These are phyloP conservation scores for Arctium minus DNA, from an alignment of 129 eudicot genomes.

Conservation along the genomic window DNA sequence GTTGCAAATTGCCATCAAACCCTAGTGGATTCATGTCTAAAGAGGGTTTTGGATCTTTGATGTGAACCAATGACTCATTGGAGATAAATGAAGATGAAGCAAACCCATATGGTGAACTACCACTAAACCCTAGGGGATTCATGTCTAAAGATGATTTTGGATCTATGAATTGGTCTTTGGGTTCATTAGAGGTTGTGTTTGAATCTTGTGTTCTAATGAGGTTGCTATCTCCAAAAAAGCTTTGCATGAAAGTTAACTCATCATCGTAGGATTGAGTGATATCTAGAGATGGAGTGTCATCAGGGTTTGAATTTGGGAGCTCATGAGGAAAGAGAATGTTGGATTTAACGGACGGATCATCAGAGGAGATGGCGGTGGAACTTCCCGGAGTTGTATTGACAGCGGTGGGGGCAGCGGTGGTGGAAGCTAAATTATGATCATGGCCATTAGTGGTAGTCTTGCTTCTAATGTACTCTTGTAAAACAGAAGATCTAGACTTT, in stretches of 20 bases:
- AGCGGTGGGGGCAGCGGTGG: constrained; percentile 2
- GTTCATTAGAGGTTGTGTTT: constrained; percentile 9
- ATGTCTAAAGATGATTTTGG: constrained; percentile 9
- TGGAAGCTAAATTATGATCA: constrained; percentile 15
- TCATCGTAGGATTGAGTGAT: constrained; percentile 42
- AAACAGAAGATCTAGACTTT: constrained; percentile 20
- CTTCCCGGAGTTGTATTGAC: neutral
- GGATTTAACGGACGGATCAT: constrained; percentile 15
- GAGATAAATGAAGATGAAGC: constrained; percentile 24
- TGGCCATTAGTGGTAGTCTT: neutral
- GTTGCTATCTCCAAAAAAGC: constrained; percentile 30
- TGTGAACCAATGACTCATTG: constrained; percentile 12
- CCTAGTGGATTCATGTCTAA: neutral
- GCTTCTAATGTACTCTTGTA: constrained; percentile 53
- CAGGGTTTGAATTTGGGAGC: constrained; percentile 15
- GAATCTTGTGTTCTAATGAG: neutral
- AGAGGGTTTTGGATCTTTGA: neutral
- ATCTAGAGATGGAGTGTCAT: constrained; percentile 38
- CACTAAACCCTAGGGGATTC: constrained; percentile 21
- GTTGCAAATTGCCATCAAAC: neutral
- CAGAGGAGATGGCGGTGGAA: constrained; percentile 17
- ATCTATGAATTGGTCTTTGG: constrained; percentile 1
- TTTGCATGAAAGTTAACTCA: constrained; percentile 53
- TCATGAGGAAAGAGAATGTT: constrained; percentile 17
- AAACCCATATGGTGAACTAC: constrained; percentile 7